Evolutionary conservation across 2,329 filamentous ascomycete species (phyloP), one percentile per base, ranked within the genome.

Genomic region (Phaeoacremonium minimum): DNA sequence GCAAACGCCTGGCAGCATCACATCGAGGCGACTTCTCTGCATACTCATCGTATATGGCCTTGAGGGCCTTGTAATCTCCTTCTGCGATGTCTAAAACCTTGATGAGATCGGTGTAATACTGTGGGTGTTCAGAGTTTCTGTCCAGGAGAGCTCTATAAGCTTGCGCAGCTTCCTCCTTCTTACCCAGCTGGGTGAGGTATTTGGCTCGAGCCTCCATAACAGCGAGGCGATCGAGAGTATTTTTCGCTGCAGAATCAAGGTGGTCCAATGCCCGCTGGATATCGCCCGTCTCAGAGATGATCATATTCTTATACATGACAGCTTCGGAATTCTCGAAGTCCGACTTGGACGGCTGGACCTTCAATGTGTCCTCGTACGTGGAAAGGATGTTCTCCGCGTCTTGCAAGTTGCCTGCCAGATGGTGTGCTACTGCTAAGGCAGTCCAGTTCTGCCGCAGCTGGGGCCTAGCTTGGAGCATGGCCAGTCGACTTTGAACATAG

Each of bases 291-390:
- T 97, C 94, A 26, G 87, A 88, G 56, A 98, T 97, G 53, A 98
- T 81, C 32, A 75, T 77, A 64, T 96, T 98, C 66, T 95, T 96
- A 70, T 98, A 98, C 65, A 98, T 72, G 40, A 88, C 72, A 30
- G 91, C 88, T 66, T 98, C 93, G 19, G 90, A 93, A 61, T 97
- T 87, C 62, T 98, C 93, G 54, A 91, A 76, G 56, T 97, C 91
- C 33, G 75, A 70, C 55, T 84, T 83, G 11, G 81, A 75, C 2
- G 89, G 88, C 8, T 83, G 77, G 11, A 76, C 75, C 66, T 95
- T 96, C 46, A 98, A 62, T 1, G 91, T 97, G 44, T 93, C 88
- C 63, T 98, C 93, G 60, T 91, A 98, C 13, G 85, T 94, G 32
- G 80, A 87, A 50, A 98, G 67, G 28, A 95, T 86, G 52, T 89